Percentiles rank a stretch among this genome's conserved stretches.
phyloP scores from a whole-genome alignment of 2,329 filamentous ascomycete genomes.

The Alternaria angustiovoidea region DNA sequence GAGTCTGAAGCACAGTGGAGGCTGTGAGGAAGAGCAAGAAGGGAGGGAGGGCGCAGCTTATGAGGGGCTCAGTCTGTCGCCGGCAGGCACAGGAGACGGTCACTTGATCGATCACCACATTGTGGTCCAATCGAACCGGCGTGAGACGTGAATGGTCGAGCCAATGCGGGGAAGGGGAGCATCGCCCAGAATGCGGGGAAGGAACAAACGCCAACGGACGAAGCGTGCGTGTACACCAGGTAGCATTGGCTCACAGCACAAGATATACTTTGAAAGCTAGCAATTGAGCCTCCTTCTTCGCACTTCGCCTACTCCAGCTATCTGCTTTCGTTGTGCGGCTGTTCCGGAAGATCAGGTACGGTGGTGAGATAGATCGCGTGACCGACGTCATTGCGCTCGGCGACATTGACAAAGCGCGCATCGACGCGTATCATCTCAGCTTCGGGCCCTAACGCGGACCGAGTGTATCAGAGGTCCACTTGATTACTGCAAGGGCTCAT shows the following conservation, averaged over 20 bases:
- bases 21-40: slow-evolving; percentile 35
- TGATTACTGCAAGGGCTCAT: slow-evolving; percentile 26
- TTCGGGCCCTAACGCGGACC: slow-evolving; percentile 19
- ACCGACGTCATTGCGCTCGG: slow-evolving; percentile 42
- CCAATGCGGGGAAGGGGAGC: slow-evolving; percentile 32
- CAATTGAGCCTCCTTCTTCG: slow-evolving; percentile 31
- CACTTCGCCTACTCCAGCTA: slow-evolving; percentile 8
- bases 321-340: slow-evolving; percentile 6
- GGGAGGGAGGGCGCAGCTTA: slow-evolving; percentile 40
- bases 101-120: slow-evolving; percentile 49
- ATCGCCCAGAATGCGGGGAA: slow-evolving; percentile 31
- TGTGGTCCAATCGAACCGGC: slow-evolving; percentile 34
- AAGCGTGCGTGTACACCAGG: slow-evolving; percentile 15
- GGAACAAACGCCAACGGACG: slow-evolving; percentile 21
- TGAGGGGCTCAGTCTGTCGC: slow-evolving; percentile 41
- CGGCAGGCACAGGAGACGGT: slow-evolving; percentile 36
- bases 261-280: slow-evolving; percentile 20
- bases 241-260: neutral
- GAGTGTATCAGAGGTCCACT: slow-evolving; percentile 25
- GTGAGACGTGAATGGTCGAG: slow-evolving; percentile 39
- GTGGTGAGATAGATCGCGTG: slow-evolving; percentile 43
- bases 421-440: slow-evolving; percentile 33
- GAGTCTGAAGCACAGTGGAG: slow-evolving; percentile 32
- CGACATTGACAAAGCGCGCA: slow-evolving; percentile 25
- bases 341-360: slow-evolving; percentile 15